Conservation (phyloP, 495 filamentous ascomycete species). For the Hypoxylon subgilvum region DNA sequence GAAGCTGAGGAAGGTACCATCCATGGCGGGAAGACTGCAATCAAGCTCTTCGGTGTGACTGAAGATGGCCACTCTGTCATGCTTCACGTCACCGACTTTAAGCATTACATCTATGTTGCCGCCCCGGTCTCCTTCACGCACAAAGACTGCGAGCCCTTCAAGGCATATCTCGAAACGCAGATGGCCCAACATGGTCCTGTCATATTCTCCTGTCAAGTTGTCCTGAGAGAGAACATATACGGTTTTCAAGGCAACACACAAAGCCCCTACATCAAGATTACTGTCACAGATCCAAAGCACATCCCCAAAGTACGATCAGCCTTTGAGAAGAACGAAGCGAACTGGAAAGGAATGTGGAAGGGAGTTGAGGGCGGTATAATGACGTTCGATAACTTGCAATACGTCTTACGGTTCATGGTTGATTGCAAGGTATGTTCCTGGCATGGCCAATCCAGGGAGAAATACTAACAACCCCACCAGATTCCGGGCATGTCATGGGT, state of each 20-base stretch:
- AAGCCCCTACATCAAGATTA: conserved; percentile 90
- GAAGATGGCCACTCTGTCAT: conserved; percentile 91
- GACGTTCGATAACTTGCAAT: conserved; percentile 95
- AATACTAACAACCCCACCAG: conserved; percentile 51
- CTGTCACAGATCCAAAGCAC: conserved; percentile 82
- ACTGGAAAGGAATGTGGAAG: conserved; percentile 91
- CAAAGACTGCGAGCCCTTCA: conserved; percentile 76
- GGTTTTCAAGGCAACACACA: conserved; percentile 91
- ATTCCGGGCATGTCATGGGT: conserved; percentile 98
- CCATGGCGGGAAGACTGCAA: conserved; percentile 69
- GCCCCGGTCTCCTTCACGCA: conserved; percentile 82
- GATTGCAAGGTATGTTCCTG: conserved; percentile 70
- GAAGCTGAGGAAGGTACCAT: conserved; percentile 89
- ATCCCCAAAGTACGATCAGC: conserved; percentile 72
- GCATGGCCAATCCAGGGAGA: background rate
- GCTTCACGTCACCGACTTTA: conserved; percentile 92
- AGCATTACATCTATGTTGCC: conserved; percentile 93
- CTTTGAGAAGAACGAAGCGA: conserved; percentile 77
- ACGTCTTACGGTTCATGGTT: conserved; percentile 96
- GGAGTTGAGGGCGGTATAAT: conserved; percentile 69
- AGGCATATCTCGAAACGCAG: conserved; percentile 75
- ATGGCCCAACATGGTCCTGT: conserved; percentile 65
- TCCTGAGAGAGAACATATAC: conserved; percentile 86
- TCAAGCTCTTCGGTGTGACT: conserved; percentile 97
- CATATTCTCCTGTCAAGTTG: conserved; percentile 73